phyloP scores from a whole-genome alignment of 23 red algal species.

The Pyropia haitanensis region DNA sequence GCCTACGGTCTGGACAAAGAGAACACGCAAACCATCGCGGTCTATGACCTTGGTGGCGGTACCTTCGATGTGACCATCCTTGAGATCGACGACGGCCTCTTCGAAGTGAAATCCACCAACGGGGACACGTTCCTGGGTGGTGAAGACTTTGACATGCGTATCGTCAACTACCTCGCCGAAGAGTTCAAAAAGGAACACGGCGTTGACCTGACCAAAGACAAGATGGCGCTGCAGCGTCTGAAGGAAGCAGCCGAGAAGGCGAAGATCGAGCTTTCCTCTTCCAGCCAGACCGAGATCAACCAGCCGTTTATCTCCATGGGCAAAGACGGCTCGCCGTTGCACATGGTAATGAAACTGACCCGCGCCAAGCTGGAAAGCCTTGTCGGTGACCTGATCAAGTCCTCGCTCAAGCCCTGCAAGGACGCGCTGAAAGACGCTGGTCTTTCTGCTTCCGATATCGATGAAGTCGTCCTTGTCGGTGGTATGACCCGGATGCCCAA shows the following conservation, averaged over 20 bases:
- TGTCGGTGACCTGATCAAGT: slow-evolving; percentile 23
- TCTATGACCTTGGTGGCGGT: slow-evolving; percentile 30
- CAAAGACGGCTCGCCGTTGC: slow-evolving; percentile 8
- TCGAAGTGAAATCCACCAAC: slow-evolving; percentile 21
- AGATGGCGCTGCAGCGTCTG: slow-evolving; percentile 14
- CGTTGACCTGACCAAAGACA: slow-evolving; percentile 22
- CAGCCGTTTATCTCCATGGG: slow-evolving; percentile 14
- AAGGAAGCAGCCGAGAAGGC: slow-evolving; percentile 23
- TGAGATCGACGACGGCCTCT: slow-evolving; percentile 19
- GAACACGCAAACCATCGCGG: slow-evolving; percentile 13
- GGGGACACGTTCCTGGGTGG: slow-evolving; percentile 41
- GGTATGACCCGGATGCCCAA: slow-evolving; percentile 42
- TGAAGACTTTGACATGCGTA: slow-evolving; percentile 39
- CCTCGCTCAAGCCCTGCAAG: slow-evolving; percentile 12
- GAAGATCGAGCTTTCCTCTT: slow-evolving; percentile 15
- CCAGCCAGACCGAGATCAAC: slow-evolving; percentile 16
- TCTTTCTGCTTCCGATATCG: slow-evolving; percentile 30
- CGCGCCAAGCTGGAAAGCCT: slow-evolving; percentile 32
- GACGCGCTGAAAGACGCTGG: slow-evolving; percentile 18
- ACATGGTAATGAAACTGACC: slow-evolving; percentile 21
- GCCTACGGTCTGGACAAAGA: too few relatives aligned
- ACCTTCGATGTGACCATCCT: slow-evolving; percentile 35
- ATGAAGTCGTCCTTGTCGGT: slow-evolving; percentile 38
- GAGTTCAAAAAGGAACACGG: slow-evolving; percentile 27
- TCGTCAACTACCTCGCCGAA: slow-evolving; percentile 22